These are phyloP conservation scores for Pestalotiopsis sp. DNA, from an alignment of 2,329 filamentous ascomycete genomes.

Conservation along the genomic window DNA sequence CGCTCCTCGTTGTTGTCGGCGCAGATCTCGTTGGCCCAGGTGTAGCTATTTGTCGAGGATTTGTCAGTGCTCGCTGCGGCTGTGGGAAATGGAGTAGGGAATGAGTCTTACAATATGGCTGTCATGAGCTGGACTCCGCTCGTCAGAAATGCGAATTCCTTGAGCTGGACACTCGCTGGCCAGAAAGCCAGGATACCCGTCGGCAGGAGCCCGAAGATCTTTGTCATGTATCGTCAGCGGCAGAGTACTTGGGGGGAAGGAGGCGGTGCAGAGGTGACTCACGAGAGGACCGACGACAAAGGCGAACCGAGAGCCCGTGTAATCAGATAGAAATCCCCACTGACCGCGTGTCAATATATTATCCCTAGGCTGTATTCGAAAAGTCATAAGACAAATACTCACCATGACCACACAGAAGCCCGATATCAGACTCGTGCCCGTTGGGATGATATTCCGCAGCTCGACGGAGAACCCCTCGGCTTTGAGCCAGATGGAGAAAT, in stretches of 20 bases:
- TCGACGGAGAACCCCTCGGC: constrained; percentile 10
- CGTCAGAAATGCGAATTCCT: constrained; percentile 7
- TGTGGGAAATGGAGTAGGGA: no score
- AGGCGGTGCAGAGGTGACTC: neutral
- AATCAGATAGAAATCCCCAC: constrained; percentile 14
- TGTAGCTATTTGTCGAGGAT: neutral
- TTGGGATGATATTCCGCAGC: constrained; percentile 11
- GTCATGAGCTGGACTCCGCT: constrained; percentile 11
- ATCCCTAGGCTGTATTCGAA: neutral
- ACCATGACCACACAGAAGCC: constrained; percentile 10
- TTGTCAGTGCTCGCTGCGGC: no score
- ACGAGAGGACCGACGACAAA: constrained; percentile 12
- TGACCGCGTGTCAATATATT: neutral
- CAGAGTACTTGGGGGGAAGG: neutral
- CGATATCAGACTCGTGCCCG: constrained; percentile 8
- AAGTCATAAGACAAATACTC: neutral
- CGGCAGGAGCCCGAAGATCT: neutral
- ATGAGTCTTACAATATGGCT: constrained; percentile 12
- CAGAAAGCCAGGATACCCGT: constrained; percentile 11
- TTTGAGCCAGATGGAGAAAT: constrained; percentile 14
- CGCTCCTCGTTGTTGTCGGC: constrained; percentile 15
- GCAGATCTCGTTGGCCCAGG: constrained; percentile 15
- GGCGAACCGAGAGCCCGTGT: constrained; percentile 2
- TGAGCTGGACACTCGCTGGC: constrained; percentile 8
- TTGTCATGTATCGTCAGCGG: neutral